phyloP scores from a whole-genome alignment of 768 basidiomycete species.

The Jaapia argillacea region DNA sequence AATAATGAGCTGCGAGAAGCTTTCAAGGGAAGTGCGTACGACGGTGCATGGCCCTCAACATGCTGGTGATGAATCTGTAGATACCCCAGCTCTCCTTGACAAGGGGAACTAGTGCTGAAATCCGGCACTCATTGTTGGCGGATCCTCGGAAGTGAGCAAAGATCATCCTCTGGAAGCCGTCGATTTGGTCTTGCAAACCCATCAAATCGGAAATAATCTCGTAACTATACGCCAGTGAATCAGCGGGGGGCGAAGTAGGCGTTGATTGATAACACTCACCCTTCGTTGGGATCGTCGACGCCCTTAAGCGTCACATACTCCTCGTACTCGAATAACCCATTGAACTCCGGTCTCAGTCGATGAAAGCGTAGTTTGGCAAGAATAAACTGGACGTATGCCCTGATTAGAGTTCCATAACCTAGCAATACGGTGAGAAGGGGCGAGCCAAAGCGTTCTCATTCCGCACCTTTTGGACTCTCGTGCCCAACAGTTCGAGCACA shows the following conservation, averaged over 20 bases:
- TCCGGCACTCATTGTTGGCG: constrained; percentile 93
- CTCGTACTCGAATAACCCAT: constrained; percentile 97
- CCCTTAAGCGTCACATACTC: constrained; percentile 96
- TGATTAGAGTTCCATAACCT: constrained; percentile 92
- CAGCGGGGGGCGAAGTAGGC: constrained; percentile 2
- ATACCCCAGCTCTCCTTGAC: constrained; percentile 99
- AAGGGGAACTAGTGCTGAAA: constrained; percentile 89
- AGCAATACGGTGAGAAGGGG: constrained; percentile 1
- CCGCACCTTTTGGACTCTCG: constrained; percentile 68
- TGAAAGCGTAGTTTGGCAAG: constrained; percentile 95
- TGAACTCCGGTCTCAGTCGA: constrained; percentile 92
- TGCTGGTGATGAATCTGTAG: constrained; percentile 97
- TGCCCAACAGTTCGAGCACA: constrained; percentile 82
- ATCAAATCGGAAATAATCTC: constrained; percentile 97
- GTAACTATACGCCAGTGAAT: constrained; percentile 37
- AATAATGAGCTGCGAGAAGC: neutral
- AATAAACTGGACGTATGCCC: constrained; percentile 93
- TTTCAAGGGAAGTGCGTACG: constrained; percentile 34
- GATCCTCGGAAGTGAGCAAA: constrained; percentile 91
- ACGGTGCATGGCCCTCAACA: constrained; percentile 95
- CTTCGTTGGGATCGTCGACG: constrained; percentile 98
- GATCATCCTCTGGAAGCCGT: constrained; percentile 96
- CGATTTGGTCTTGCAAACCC: constrained; percentile 97
- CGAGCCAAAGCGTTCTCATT: constrained; percentile 1
- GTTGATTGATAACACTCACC: constrained; percentile 52